Percentiles rank a stretch among this genome's conserved stretches.
phyloP scores from a whole-genome alignment of 345 rosid species.

The Pistacia vera region DNA sequence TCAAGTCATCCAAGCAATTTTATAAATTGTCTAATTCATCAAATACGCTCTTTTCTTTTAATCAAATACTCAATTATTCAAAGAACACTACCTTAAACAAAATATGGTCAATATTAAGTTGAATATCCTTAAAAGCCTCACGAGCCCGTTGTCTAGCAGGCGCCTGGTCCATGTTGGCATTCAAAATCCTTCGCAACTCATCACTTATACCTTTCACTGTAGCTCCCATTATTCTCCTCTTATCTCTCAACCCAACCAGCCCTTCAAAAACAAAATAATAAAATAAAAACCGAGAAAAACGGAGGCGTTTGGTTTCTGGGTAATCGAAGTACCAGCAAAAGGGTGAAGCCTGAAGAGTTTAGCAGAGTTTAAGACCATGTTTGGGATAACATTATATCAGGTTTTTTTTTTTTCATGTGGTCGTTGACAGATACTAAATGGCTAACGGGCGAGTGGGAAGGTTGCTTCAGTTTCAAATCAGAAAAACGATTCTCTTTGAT shows the following conservation, averaged over 20 bases:
- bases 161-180: slow-evolving; percentile 73
- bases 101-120: slow-evolving; percentile 76
- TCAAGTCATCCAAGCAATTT: background rate
- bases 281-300: background rate
- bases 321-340: slow-evolving; percentile 30
- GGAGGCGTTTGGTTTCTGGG: background rate
- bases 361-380: slow-evolving; percentile 36
- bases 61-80: too few relatives aligned
- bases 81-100: slow-evolving; percentile 65
- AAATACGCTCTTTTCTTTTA: background rate
- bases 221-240: slow-evolving; percentile 39
- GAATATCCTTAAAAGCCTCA: slow-evolving; percentile 71
- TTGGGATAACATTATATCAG: background rate
- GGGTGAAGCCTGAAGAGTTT: slow-evolving; percentile 23
- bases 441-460: background rate
- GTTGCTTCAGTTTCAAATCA: background rate
- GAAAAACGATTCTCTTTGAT: background rate
- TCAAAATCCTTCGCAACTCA: slow-evolving; percentile 58
- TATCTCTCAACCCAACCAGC: slow-evolving; percentile 17
- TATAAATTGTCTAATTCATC: background rate
- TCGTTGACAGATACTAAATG: slow-evolving; percentile 4
- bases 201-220: slow-evolving; percentile 43
- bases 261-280: background rate
- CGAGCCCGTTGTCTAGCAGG: slow-evolving; percentile 77
- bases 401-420: background rate